Percentiles rank a stretch among this genome's conserved stretches.
phyloP scores from a whole-genome alignment of 257 asterid species.

The Salvia rosmarinus region DNA sequence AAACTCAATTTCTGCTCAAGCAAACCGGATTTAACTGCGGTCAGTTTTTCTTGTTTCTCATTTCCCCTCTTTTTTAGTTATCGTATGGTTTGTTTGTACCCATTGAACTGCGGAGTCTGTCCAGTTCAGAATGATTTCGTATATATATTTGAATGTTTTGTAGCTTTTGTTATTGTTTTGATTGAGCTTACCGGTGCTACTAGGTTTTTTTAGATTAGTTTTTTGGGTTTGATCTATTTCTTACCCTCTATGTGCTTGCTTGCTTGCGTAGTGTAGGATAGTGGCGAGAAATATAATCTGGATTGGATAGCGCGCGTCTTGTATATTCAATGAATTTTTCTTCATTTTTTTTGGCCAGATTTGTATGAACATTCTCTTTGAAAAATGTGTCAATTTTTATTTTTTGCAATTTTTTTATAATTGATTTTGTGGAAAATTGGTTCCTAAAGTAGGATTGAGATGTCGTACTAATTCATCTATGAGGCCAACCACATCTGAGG shows the following conservation, averaged over 20 bases:
- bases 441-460: conserved; percentile 36
- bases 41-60: conserved; percentile 12
- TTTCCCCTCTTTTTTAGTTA: too few species aligned
- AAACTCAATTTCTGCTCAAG: conserved; percentile 18
- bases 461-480: conserved; percentile 31
- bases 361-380: conserved; percentile 10
- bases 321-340: background rate
- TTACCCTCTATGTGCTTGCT: background rate
- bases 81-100: background rate
- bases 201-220: background rate
- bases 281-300: background rate
- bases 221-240: background rate
- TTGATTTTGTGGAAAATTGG: conserved; percentile 10
- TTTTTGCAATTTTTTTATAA: background rate
- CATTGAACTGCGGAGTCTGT: background rate
- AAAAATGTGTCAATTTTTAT: background rate
- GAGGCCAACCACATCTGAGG: conserved; percentile 39
- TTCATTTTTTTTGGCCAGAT: background rate
- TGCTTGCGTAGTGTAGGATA: background rate
- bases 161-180: background rate
- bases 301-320: background rate
- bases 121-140: background rate
- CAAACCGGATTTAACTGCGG: conserved; percentile 34
- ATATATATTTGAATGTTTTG: background rate
- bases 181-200: background rate